A percentile compares a stretch with the other conserved stretches of the same genome.
Conservation (phyloP, 768 basidiomycete species). For the Lenzites betulinus region DNA sequence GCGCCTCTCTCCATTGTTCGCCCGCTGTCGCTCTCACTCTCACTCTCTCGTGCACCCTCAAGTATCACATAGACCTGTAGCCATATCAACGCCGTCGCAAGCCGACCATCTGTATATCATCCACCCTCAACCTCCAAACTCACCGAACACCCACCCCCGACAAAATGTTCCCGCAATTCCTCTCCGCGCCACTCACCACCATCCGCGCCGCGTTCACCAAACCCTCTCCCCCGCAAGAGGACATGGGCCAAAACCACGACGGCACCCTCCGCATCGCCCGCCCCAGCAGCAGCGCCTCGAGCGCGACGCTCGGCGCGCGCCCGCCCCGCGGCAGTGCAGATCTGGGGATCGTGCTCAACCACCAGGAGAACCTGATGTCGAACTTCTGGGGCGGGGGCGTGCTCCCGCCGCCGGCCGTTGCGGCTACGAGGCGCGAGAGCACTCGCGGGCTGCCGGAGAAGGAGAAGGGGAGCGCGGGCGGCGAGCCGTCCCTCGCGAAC, state of each 20-base stretch:
- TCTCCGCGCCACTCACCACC: neutral
- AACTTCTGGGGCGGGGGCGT: slow-evolving; percentile 9
- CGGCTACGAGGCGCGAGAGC: neutral
- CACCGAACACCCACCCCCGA: neutral
- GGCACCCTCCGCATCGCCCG: neutral
- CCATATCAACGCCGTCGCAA: slow-evolving; percentile 4
- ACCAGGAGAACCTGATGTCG: slow-evolving; percentile 8
- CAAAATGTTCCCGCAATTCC: neutral
- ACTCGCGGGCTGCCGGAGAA: neutral
- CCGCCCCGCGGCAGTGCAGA: neutral
- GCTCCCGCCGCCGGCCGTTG: neutral
- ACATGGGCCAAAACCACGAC: neutral
- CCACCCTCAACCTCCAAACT: neutral
- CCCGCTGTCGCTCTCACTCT: neutral
- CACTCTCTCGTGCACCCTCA: neutral
- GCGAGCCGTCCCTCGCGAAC: neutral
- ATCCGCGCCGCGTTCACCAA: neutral
- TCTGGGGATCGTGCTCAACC: neutral
- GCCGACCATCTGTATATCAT: slow-evolving; percentile 1
- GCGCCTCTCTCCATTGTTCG: no score
- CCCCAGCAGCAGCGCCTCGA: neutral
- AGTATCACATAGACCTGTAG: no score
- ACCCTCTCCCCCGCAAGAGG: neutral
- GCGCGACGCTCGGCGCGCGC: neutral
- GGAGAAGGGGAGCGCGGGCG: neutral